Percentiles rank a stretch among this genome's conserved stretches.
Evolutionary conservation across 345 rosid genomes (phyloP).

Genomic region (Arabis alpina): DNA sequence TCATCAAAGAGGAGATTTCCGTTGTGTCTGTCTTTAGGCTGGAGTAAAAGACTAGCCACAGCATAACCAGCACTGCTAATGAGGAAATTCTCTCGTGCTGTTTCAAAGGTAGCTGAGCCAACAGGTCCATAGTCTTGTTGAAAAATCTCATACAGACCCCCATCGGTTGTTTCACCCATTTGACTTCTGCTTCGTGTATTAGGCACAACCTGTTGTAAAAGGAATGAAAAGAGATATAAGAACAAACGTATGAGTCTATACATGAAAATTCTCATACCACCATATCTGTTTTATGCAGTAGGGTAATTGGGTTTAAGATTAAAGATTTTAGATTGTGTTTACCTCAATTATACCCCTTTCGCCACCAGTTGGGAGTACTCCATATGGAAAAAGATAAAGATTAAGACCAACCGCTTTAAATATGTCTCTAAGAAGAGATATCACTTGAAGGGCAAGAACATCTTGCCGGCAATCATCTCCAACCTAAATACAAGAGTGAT

Average conservation of each 20-base stretch:
- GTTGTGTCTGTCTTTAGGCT: slow-evolving; percentile 99
- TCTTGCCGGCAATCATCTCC: slow-evolving; percentile 99
- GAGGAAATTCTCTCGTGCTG: slow-evolving; percentile 94
- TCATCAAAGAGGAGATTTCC: slow-evolving; percentile 97
- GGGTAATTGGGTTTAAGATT: neutral
- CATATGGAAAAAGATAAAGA: slow-evolving; percentile 92
- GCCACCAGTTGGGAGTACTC: slow-evolving; percentile 98
- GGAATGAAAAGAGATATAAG: neutral
- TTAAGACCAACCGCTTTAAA: slow-evolving; percentile 86
- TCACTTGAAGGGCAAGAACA: slow-evolving; percentile 98
- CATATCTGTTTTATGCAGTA: neutral
- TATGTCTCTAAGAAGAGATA: slow-evolving; percentile 88
- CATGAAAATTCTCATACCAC: slow-evolving; percentile 5
- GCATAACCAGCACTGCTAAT: slow-evolving; percentile 99
- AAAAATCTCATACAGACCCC: slow-evolving; percentile 95
- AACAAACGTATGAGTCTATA: neutral
- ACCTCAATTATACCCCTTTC: slow-evolving; percentile 99
- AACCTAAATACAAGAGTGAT: slow-evolving; percentile 58
- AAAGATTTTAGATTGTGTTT: slow-evolving; percentile 6
- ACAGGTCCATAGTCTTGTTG: slow-evolving; percentile 98
- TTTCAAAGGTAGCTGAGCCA: slow-evolving; percentile 86
- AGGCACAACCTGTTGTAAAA: slow-evolving; percentile 77
- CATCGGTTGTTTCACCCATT: slow-evolving; percentile 99
- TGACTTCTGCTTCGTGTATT: slow-evolving; percentile 94
- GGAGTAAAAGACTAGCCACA: slow-evolving; percentile 94